phyloP scores from a whole-genome alignment of 2,329 filamentous ascomycete species.

The Fusarium floridanum region DNA sequence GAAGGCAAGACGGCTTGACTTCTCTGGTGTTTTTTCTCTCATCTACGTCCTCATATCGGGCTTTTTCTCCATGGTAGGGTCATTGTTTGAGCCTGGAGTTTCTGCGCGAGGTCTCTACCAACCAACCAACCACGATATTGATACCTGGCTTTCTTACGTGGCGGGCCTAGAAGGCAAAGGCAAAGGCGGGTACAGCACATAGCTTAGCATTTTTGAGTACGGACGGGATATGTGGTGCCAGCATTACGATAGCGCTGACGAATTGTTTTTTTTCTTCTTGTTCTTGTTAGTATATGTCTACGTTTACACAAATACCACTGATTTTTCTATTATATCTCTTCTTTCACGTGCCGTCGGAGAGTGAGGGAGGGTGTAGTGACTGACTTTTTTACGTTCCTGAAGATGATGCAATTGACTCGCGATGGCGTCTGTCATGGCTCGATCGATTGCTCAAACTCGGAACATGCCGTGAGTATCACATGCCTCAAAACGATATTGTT shows the following conservation, averaged over 20 bases:
- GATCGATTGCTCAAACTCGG: background rate
- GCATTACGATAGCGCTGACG: slow-evolving; percentile 24
- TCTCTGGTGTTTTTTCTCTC: slow-evolving; percentile 1
- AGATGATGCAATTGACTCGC: slow-evolving; percentile 25
- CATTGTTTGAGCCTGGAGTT: slow-evolving; percentile 26
- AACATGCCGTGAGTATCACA: background rate
- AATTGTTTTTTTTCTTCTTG: background rate
- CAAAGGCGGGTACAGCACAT: background rate
- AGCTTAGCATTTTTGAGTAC: slow-evolving; percentile 31
- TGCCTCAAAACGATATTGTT: background rate
- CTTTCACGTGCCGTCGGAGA: background rate
- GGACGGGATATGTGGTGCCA: slow-evolving; percentile 7
- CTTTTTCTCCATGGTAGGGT: background rate
- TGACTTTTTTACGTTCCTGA: background rate
- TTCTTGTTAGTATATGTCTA: slow-evolving; percentile 6
- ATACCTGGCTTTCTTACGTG: slow-evolving; percentile 6
- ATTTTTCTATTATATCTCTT: background rate
- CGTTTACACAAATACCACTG: background rate
- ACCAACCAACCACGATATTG: slow-evolving; percentile 1
- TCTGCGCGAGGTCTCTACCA: slow-evolving; percentile 11
- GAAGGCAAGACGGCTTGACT: background rate
- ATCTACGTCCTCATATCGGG: slow-evolving; percentile 16
- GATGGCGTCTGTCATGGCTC: background rate
- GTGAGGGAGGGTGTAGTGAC: background rate
- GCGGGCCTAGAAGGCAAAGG: slow-evolving; percentile 8